Evolutionary conservation across 1,284 basidiomycete genomes (phyloP).

Genomic region (Cryptococcus maquisensis): DNA sequence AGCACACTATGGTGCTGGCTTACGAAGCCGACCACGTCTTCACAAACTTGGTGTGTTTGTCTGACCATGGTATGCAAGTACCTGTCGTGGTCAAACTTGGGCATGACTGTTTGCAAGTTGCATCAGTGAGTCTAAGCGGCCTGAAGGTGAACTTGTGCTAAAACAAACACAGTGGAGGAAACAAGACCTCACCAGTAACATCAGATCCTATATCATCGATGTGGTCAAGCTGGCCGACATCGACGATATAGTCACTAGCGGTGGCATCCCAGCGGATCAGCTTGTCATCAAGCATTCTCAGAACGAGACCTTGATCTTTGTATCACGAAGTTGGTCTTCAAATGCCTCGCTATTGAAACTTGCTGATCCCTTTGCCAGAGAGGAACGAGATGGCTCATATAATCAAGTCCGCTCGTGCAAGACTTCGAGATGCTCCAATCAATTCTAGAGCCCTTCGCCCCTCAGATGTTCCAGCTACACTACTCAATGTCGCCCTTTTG

Average conservation of each 20-base stretch:
- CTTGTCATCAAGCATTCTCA: conserved; percentile 65
- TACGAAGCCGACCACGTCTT: conserved; percentile 44
- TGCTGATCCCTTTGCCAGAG: conserved; percentile 52
- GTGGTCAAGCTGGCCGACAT: conserved; percentile 56
- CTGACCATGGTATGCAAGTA: conserved; percentile 43
- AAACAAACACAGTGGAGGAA: conserved; percentile 30
- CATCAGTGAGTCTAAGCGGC: conserved; percentile 26
- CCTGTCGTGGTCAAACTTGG: conserved; percentile 44
- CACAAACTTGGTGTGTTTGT: conserved; percentile 35
- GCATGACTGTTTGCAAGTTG: conserved; percentile 40
- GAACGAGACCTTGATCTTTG: conserved; percentile 35
- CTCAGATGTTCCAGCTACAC: conserved; percentile 74
- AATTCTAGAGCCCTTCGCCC: conserved; percentile 66
- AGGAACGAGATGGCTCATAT: conserved; percentile 64
- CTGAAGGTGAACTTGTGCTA: not conserved
- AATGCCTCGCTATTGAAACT: conserved; percentile 49
- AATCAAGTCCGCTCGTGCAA: conserved; percentile 34
- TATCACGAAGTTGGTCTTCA: conserved; percentile 30
- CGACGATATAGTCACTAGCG: conserved; percentile 77
- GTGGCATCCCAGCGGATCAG: conserved; percentile 67
- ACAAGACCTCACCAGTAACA: conserved; percentile 29
- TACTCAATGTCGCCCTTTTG: conserved; percentile 75
- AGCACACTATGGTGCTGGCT: conserved; percentile 39
- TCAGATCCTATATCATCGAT: conserved; percentile 46
- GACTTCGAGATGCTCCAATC: conserved; percentile 50